Base-by-base conservation (phyloP, 108 stramenopile species). In the Cylindrotheca fusiformis region DNA sequence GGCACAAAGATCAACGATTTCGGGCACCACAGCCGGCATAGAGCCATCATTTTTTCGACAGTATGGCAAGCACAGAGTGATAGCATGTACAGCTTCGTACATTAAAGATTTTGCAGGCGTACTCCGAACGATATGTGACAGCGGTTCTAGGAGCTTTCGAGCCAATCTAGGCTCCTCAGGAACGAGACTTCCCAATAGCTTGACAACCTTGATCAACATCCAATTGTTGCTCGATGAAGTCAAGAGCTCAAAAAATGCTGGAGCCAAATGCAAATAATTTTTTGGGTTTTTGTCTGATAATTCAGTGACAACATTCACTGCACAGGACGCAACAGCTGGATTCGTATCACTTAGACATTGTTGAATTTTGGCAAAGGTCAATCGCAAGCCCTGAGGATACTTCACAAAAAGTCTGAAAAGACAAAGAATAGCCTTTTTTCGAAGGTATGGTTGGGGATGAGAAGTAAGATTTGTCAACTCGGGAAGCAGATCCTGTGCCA, bases 171-270 rank as follows among this genome's bases (percentile, higher is more conserved):
- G 99, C 72, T 99, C 99, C 75, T 98, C 96, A 23, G 94, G 81
- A 0, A 99, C 97, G 24, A 99, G 72, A 17, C 92, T 81, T 20
- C 96, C 95, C 60, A 99, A 60, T 26, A 99, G 83, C 70, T 99
- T 99, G 48, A 98, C 97, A 4, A 99, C 96, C 81, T 99, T 99
- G 81, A 99, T 99, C 31, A 99, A 83, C 99, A 99, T 99, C 99
- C 99, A 99, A 74, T 99, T 99, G 75, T 99, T 99, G 62, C 84
- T 84, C 6, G 89, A 88, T 44, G 85, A 85, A 19, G 96, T 98
- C 36, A 99, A 68, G 18, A 99, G 66, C 59, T 91, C 75, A 86
- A 99, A 99, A 65, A 99, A 97, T 54, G 95, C 85, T 6, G 99
- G 99, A 14, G 99, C 99, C 72, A 99, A 69, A 36, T 90, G 86